phyloP scores from a whole-genome alignment of 2,329 filamentous ascomycete species.

The Fusarium burgessii region DNA sequence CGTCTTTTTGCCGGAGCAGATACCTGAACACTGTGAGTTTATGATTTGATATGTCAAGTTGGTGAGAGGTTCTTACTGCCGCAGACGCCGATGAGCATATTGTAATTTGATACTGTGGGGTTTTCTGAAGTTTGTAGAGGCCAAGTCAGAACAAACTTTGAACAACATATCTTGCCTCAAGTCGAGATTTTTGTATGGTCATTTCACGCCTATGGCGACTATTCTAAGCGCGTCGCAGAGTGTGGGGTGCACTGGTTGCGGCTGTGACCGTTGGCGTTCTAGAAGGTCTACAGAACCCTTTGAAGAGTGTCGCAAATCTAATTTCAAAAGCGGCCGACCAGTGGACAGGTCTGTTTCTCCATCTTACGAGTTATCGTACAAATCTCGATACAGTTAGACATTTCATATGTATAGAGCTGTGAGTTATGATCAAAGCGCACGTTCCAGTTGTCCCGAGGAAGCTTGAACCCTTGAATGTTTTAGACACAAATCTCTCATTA shows the following conservation, averaged over 20 bases:
- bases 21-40: conserved; percentile 66
- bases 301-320: background rate
- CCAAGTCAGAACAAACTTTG: background rate
- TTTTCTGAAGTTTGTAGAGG: background rate
- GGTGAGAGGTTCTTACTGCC: conserved; percentile 64
- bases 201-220: conserved; percentile 34
- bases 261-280: conserved; percentile 17
- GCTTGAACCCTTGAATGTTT: conserved; percentile 7
- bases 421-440: conserved; percentile 2
- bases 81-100: conserved; percentile 82
- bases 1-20: conserved; percentile 92
- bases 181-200: conserved; percentile 16
- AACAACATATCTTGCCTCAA: conserved; percentile 2
- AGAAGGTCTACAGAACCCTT: conserved; percentile 26
- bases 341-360: conserved; percentile 26
- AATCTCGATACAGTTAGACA: conserved; percentile 18
- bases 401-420: conserved; percentile 4
- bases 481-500: conserved; percentile 28
- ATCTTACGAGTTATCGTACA: conserved; percentile 15
- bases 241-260: conserved; percentile 33
- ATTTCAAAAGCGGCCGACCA: conserved; percentile 16
- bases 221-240: conserved; percentile 35
- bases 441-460: conserved; percentile 20
- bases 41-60: background rate
- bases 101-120: conserved; percentile 14